These are phyloP conservation scores for Trypanosoma melophagium DNA, from an alignment of 208 protist genomes.

Conservation along the genomic window DNA sequence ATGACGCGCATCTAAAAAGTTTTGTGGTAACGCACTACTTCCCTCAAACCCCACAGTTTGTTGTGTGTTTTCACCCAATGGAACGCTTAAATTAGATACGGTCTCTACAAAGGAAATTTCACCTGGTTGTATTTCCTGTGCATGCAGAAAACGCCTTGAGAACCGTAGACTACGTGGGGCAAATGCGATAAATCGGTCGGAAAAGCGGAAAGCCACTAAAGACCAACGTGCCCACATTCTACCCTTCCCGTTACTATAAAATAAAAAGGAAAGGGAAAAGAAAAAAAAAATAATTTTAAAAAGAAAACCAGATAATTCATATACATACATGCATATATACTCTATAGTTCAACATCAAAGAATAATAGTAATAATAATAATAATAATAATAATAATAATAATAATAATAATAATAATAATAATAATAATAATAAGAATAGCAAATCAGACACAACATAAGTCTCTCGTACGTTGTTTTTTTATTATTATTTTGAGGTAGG, in stretches of 20 bases:
- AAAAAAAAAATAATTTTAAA: slow-evolving; percentile 3
- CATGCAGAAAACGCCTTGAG: slow-evolving; percentile 11
- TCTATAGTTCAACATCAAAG: too few relatives aligned
- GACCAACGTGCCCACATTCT: slow-evolving; percentile 1
- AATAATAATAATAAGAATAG: too few relatives aligned
- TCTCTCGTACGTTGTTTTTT: too few relatives aligned
- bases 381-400: too few relatives aligned
- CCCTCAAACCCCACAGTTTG: slow-evolving; percentile 9
- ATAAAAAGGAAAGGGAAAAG: slow-evolving; percentile 1
- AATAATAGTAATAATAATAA: too few relatives aligned
- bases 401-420: too few relatives aligned
- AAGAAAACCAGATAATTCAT: too few relatives aligned
- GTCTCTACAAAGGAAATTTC: slow-evolving; percentile 38
- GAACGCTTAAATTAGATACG: not conserved
- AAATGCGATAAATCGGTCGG: slow-evolving; percentile 10
- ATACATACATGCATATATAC: too few relatives aligned
- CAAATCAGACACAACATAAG: too few relatives aligned
- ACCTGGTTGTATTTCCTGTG: slow-evolving; percentile 30
- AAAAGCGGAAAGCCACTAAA: slow-evolving; percentile 35
- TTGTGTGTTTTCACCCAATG: slow-evolving; percentile 1
- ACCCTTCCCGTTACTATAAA: slow-evolving; percentile 9
- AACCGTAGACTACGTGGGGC: not conserved
- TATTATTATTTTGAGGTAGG: too few relatives aligned
- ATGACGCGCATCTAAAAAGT: slow-evolving; percentile 34
- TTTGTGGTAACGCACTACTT: slow-evolving; percentile 21